Evolutionary conservation across 2,329 filamentous ascomycete species (phyloP), one percentile per base, ranked within the genome.

Genomic region (Phialocephala sp.): DNA sequence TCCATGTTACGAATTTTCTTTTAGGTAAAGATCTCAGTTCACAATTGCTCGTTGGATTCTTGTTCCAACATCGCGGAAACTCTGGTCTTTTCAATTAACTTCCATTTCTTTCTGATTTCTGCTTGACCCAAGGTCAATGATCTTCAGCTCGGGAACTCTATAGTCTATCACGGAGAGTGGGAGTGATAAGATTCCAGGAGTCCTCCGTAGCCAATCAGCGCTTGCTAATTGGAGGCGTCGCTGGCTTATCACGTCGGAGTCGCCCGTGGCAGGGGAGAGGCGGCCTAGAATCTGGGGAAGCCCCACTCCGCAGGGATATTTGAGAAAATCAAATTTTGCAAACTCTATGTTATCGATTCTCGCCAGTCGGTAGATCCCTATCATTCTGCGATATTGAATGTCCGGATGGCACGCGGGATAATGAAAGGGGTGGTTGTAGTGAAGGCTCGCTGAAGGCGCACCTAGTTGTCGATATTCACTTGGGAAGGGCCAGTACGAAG

Each of bases 101-200:
- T 55, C 59, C 52, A 59, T n/a, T 37, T 47, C 62, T 18, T n/a
- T n/a, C 57, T 64, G 15, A 43, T 20, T 22, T 50, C 22, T 20
- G 58, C 43, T 22, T 36, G 36, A 32, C 36, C 59, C 59, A 52
- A 41, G 18, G 14, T 24, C 43, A 50, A 37, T 24, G 18, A 41
- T 9, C 27, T 18, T 36, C 61, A 52, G 8, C 37, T 59, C n/a
- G 36, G 36, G 5, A 39, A 39, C 27, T 20, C 39, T 8, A 18
- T 20, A 20, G 18, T 36, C 55, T 57, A 37, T 41, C 32, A 18
- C 35, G 47, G 63, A 64, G 57, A 63, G 58, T 64, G 62, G 64
- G 64, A 59, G 66, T 66, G 69, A 71, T 70, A 70, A 70, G 66
- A 60, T 59, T 55, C 56, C 55, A 64, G 65, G 65, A 68, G 64